A percentile compares a stretch with the other conserved stretches of the same genome.
Evolutionary conservation across 2,329 filamentous ascomycete species (phyloP).

Genomic region (Colletotrichum spinosum): DNA sequence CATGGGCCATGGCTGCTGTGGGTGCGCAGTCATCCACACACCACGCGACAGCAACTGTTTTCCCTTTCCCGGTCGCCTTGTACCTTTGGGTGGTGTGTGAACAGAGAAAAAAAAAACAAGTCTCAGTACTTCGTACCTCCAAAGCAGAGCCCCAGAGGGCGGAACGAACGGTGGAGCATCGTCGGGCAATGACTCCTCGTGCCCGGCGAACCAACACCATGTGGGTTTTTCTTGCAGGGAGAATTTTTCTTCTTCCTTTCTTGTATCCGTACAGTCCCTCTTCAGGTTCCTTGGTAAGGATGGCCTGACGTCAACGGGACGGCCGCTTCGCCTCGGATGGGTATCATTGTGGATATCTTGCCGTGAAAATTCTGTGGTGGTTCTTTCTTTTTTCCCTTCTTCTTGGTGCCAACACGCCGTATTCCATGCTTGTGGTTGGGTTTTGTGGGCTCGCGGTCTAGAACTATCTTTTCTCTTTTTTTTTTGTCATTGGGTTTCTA

Average conservation of each 20-base stretch:
- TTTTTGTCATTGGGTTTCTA: not conserved
- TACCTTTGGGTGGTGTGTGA: no score
- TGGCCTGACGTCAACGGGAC: conserved; percentile 18
- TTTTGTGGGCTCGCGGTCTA: conserved; percentile 21
- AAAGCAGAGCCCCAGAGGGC: not conserved
- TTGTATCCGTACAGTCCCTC: not conserved
- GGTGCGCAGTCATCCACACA: conserved; percentile 7
- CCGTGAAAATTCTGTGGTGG: not conserved
- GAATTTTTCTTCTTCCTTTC: conserved; percentile 2
- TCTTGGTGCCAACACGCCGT: not conserved
- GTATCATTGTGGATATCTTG: conserved; percentile 22
- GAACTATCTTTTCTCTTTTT: not conserved
- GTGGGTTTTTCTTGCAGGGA: conserved; percentile 8
- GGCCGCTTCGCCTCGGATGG: conserved; percentile 15
- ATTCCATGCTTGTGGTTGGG: conserved; percentile 12
- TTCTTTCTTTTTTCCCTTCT: not conserved
- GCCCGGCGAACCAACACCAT: conserved; percentile 4
- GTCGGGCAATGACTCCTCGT: not conserved
- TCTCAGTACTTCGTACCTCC: no score
- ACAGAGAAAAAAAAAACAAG: not conserved
- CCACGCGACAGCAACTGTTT: conserved; percentile 2
- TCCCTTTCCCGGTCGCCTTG: not conserved
- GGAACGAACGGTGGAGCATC: conserved; percentile 3
- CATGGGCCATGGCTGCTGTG: not conserved
- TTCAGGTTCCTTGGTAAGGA: no score